Base-by-base conservation (phyloP, 2,329 filamentous ascomycete genomes). In the Botrytis fragariae region DNA sequence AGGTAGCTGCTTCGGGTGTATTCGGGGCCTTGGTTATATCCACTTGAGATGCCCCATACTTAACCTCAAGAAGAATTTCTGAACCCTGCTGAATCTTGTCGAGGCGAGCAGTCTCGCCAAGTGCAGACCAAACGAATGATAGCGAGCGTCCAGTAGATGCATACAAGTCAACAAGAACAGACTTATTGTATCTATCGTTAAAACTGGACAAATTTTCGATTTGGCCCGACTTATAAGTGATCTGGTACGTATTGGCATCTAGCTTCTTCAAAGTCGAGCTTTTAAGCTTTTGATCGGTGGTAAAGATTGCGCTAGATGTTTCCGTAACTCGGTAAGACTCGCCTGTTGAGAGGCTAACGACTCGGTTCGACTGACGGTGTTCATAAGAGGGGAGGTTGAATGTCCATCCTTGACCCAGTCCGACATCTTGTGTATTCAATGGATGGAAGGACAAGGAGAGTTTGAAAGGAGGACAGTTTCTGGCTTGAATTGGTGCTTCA, bases 391-490 rank as follows among this genome's bases (percentile, higher is more conserved):
- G 60, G 35, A 71, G 60, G 22, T 18, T 57, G 35, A 71, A 71
- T 35, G 60, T 20, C 69, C 69, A 71, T 5, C 69, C 69, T 35
- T 63, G 44, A 12, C 69, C 69, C n/a, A 71, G 22, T 42, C 69
- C 69, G 20, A 65, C 6, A 20, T 71, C 42, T 18, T 65, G n/a
- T 54, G 60, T 57, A 37, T 64, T 71, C 20, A 71, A 29, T 20
- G 60, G 60, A 65, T 57, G 63, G 20, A 71, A 71, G 9, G 12
- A n/a, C 22, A 71, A n/a, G 35, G 69, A 64, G 18, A 71, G n/a
- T 60, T 71, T 71, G 60, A 71, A 71, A 9, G 69, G 35, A 42
- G 60, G 60, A n/a, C 60, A 71, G 22, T 71, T 71, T 51, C 69
- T 57, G n/a, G 69, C 60, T 71, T 71, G 60, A 20, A 39, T n/a